Conservation (phyloP, 2,329 filamentous ascomycete genomes). For the Beauveria bassiana region DNA sequence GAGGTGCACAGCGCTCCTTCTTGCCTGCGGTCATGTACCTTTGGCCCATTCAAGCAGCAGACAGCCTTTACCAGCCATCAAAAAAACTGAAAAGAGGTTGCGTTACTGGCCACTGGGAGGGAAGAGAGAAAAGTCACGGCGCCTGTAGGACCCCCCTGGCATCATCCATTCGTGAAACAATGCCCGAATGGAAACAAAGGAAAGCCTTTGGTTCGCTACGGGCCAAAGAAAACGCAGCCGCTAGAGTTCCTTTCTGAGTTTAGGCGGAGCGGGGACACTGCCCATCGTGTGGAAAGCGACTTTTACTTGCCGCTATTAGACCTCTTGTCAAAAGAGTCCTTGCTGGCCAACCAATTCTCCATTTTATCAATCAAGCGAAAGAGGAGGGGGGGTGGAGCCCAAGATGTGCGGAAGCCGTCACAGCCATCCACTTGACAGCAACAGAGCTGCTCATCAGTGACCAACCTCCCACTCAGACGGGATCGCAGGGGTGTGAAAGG, state of each 20-base stretch:
- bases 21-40: background rate
- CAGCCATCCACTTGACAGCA: background rate
- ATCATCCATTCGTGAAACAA: slow-evolving; percentile 10
- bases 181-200: background rate
- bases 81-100: background rate
- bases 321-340: background rate
- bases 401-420: background rate
- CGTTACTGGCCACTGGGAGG: background rate
- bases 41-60: background rate
- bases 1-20: background rate
- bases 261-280: background rate
- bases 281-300: background rate
- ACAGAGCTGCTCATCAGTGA: background rate
- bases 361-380: background rate
- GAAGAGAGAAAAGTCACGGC: background rate
- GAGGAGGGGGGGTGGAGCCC: background rate
- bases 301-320: slow-evolving; percentile 6
- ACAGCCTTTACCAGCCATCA: background rate
- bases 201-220: background rate
- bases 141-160: slow-evolving; percentile 8
- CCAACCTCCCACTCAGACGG: slow-evolving; percentile 4
- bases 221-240: background rate
- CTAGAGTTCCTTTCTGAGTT: background rate
- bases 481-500: slow-evolving; percentile 1
- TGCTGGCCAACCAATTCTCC: slow-evolving; percentile 4